phyloP scores from a whole-genome alignment of 805 yeast genomes.

The Wickerhamomyces bovis region DNA sequence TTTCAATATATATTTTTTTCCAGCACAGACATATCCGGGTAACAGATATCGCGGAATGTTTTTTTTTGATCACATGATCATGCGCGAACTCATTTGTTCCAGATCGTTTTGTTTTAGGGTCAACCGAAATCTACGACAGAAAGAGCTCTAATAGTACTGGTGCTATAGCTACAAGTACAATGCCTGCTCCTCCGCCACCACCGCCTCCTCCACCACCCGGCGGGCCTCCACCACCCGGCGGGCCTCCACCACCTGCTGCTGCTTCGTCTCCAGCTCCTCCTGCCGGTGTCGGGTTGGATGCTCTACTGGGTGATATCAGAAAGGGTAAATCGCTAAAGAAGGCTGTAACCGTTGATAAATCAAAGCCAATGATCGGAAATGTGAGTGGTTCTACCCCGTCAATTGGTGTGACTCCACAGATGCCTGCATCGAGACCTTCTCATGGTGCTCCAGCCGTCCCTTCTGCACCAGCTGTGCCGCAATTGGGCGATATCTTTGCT shows the following conservation, averaged over 20 bases:
- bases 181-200: constrained; percentile 56
- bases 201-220: constrained; percentile 62
- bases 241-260: constrained; percentile 45
- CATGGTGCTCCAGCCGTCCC: neutral
- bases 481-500: constrained; percentile 22
- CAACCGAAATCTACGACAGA: neutral
- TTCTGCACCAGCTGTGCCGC: constrained; percentile 13
- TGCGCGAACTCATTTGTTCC: no score
- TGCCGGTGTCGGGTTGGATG: constrained; percentile 38
- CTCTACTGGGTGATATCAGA: constrained; percentile 75
- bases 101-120: no score
- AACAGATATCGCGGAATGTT: neutral
- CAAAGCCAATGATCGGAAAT: constrained; percentile 45
- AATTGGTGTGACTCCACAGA: constrained; percentile 17
- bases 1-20: neutral
- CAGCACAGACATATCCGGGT: neutral
- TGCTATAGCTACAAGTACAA: neutral
- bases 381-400: constrained; percentile 12
- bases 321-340: constrained; percentile 58
- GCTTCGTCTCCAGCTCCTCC: constrained; percentile 27
- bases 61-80: no score
- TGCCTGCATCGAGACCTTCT: constrained; percentile 12
- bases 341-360: constrained; percentile 61
- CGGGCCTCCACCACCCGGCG: constrained; percentile 41
- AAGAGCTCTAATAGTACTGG: neutral